Base-by-base conservation (phyloP, 768 basidiomycete species). In the Boletus rubescentipes region DNA sequence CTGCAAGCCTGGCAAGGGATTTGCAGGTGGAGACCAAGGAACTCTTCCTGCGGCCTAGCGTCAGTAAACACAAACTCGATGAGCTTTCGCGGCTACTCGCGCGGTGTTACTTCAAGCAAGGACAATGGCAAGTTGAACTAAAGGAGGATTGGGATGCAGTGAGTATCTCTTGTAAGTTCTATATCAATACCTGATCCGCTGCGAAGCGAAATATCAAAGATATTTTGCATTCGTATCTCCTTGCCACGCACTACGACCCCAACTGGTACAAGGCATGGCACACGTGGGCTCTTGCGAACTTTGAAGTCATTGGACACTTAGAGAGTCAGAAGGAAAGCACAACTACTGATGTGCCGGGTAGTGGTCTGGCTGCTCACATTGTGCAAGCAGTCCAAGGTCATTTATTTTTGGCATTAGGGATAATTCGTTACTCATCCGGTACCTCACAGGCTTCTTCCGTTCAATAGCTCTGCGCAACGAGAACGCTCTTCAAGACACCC, bases 191-290 rank as follows among this genome's bases (percentile, higher is more conserved):
- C 58, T 69, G 38, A 69, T 30, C n/a, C 34, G 29, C 35, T 6
- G 26, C 44, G 31, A 63, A 94, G 91, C 78, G 86, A 56, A 87
- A 91, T 53, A 83, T 89, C 21, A 82, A 86, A 47, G 87, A 89
- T 40, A 92, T 98, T 51, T 74, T 99, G 8, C 82, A 86, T 59
- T 85, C 91, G 5, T 98, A 97, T 71, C 78, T 81, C 46, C 78
- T 87, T 30, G 91, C 97, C 0, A 98, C 97, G 2, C 86, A 89
- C 62, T 91, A 91, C 59, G 96, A 98, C 68, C 84, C 89, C 5
- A 78, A 80, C n/a, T 99, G 97, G 97, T 98, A 98, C 72, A 98
- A 99, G 68, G 97, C 96, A 16, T 98, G 95, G 95, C 97, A 99
- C 65, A 93, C 93, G 1, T 99, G 94, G 93, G 96, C 97, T 2